Evolutionary conservation across 768 basidiomycete genomes (phyloP).

Genomic region (Panaeolus cyanescens): DNA sequence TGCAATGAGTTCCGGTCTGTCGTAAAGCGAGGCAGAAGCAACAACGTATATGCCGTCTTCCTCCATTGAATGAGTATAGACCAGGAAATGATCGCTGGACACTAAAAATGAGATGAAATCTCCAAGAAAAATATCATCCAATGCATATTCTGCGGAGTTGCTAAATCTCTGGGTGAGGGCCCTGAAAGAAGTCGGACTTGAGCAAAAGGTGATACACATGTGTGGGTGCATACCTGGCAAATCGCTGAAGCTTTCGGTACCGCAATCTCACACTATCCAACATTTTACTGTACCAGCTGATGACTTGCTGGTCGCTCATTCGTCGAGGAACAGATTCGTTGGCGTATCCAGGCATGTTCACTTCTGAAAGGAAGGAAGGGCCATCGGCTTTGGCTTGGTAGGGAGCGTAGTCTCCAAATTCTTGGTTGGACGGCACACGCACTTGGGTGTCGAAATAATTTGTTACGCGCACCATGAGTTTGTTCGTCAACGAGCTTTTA

Average conservation of each 20-base stretch:
- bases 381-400: conserved; percentile 4
- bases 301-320: conserved; percentile 83
- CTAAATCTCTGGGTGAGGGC: conserved; percentile 84
- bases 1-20: conserved; percentile 74
- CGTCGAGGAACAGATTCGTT: conserved; percentile 38
- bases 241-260: conserved; percentile 92
- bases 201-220: neutral
- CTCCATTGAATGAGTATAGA: conserved; percentile 87
- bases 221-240: conserved; percentile 67
- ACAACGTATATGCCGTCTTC: conserved; percentile 92
- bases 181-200: conserved; percentile 32
- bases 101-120: conserved; percentile 80
- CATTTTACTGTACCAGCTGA: conserved; percentile 90
- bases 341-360: conserved; percentile 18
- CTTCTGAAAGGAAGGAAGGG: neutral
- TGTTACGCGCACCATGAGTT: conserved; percentile 88
- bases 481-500: conserved; percentile 87
- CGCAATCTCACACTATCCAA: conserved; percentile 90
- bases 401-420: conserved; percentile 9
- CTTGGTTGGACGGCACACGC: conserved; percentile 50
- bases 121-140: conserved; percentile 74
- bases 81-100: conserved; percentile 88
- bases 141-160: conserved; percentile 88
- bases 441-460: conserved; percentile 96
- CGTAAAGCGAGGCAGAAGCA: conserved; percentile 74